These are phyloP conservation scores for Aureobasidium subglaciale DNA, from an alignment of 2,329 filamentous ascomycete genomes.

Conservation along the genomic window DNA sequence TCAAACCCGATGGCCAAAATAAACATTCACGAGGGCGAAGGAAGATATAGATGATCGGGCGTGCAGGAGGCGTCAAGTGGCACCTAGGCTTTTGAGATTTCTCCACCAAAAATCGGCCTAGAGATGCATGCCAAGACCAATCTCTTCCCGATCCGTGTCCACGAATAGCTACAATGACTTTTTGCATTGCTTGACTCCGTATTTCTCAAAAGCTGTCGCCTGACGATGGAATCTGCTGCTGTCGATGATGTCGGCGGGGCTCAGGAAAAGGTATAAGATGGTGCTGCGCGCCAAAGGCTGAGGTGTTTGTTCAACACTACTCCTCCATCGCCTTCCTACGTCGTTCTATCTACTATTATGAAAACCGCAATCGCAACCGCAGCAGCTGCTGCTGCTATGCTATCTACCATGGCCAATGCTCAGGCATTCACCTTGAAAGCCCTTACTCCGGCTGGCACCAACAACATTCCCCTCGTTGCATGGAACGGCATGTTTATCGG, in stretches of 20 bases:
- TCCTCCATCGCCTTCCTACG: not conserved
- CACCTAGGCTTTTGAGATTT: not conserved
- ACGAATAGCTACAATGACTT: not conserved
- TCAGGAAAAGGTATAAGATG: not conserved
- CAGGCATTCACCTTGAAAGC: not conserved
- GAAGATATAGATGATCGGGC: not conserved
- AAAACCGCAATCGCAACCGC: not conserved
- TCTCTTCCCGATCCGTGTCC: not conserved
- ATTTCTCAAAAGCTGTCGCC: not conserved
- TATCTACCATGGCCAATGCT: not conserved
- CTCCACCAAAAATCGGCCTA: constrained; percentile 2
- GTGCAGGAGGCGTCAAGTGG: not conserved
- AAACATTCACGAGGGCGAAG: not conserved
- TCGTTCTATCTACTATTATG: not conserved
- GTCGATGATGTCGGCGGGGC: not conserved
- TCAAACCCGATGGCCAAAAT: not conserved
- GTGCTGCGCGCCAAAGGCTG: not conserved
- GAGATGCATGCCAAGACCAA: not conserved
- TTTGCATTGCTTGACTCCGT: not conserved
- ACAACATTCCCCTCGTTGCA: not conserved
- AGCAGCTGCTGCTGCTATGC: not conserved
- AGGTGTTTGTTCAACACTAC: not conserved
- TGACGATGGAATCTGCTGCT: not conserved
- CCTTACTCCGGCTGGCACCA: not conserved
- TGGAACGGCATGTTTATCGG: not conserved